phyloP scores from a whole-genome alignment of 139 green algal species.

The Chlorella sp. region DNA sequence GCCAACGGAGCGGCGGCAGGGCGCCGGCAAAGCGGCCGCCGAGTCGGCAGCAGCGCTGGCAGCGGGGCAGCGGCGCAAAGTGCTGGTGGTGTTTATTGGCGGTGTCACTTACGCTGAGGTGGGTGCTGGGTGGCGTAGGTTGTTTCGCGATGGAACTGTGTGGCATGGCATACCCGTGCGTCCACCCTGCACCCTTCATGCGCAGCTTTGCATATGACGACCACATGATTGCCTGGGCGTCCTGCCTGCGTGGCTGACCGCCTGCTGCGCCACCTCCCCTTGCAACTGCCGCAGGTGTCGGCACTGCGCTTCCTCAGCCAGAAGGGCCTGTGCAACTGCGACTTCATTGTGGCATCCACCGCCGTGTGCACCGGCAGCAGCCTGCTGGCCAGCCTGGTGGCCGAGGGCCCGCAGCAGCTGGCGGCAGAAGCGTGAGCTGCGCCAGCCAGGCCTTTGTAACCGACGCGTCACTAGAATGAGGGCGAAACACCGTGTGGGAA shows the following conservation, averaged over 20 bases:
- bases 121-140: background rate
- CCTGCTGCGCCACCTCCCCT: background rate
- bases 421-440: background rate
- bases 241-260: background rate
- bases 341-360: slow-evolving; percentile 88
- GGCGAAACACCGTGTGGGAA: too few relatives aligned
- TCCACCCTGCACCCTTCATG: too few relatives aligned
- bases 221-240: background rate
- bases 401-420: slow-evolving; percentile 3
- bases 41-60: background rate
- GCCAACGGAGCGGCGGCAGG: slow-evolving; percentile 37
- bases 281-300: slow-evolving; percentile 48
- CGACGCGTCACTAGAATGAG: too few relatives aligned
- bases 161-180: too few relatives aligned
- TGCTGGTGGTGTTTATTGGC: slow-evolving; percentile 90
- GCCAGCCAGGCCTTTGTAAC: too few relatives aligned
- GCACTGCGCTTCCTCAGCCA: slow-evolving; percentile 81
- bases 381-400: slow-evolving; percentile 59
- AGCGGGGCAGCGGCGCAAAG: slow-evolving; percentile 35
- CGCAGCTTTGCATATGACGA: background rate
- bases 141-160: too few relatives aligned
- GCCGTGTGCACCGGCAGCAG: slow-evolving; percentile 82
- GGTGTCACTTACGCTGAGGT: slow-evolving; percentile 91
- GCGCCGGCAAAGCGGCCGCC: background rate
- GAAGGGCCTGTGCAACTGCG: slow-evolving; percentile 54